Percentiles rank a stretch among this genome's conserved stretches.
Conservation (phyloP, 2,329 filamentous ascomycete species). For the Aspergillus melleus region DNA sequence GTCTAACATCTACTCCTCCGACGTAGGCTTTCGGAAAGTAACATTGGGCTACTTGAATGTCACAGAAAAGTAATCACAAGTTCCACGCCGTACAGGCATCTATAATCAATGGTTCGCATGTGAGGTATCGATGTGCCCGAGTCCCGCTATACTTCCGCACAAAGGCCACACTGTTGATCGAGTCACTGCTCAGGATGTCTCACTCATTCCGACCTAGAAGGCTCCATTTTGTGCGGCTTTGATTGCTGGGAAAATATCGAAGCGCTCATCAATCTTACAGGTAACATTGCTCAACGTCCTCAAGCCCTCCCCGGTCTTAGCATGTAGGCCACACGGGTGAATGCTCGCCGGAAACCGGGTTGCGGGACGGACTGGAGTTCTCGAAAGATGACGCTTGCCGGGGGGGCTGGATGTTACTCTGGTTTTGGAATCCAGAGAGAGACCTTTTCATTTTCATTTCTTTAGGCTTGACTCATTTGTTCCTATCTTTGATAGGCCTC, state of each 20-base stretch:
- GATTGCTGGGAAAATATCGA: background rate
- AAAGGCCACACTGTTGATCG: background rate
- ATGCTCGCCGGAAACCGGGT: background rate
- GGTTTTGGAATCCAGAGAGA: background rate
- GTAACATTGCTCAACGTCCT: background rate
- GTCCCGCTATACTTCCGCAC: background rate
- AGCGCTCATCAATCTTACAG: background rate
- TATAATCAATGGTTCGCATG: too few relatives aligned
- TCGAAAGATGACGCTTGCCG: background rate
- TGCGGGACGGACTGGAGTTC: background rate
- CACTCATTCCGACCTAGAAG: too few relatives aligned
- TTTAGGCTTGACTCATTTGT: background rate
- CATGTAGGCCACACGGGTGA: background rate
- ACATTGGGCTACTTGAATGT: background rate
- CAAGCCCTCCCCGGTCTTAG: background rate
- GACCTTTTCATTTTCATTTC: constrained; percentile 18
- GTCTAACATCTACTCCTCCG: background rate
- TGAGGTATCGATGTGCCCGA: background rate
- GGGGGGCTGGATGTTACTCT: background rate
- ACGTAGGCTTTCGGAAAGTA: background rate
- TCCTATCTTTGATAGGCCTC: background rate
- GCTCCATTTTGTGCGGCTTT: background rate
- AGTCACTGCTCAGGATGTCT: too few relatives aligned
- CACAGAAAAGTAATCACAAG: background rate
- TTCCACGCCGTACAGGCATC: background rate